Base-by-base conservation (phyloP, 371 early-diverging fungal genomes). In the Lichtheimia ornata region DNA sequence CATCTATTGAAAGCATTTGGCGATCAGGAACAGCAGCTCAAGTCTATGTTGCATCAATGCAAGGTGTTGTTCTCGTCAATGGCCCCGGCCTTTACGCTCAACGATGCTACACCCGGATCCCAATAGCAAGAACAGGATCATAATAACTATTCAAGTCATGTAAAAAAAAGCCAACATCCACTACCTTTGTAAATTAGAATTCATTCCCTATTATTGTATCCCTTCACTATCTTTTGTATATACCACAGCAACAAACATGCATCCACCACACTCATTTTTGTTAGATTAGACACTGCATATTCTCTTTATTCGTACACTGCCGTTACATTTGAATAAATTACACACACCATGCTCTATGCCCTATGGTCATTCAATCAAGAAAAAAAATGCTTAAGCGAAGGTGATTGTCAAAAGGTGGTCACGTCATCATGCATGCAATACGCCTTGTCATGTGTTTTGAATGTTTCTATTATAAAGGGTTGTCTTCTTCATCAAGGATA, bases 11-110 rank as follows among this genome's bases (percentile, higher is more conserved):
- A 52, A 50, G 42, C 12, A 12, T 67, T 5, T 67, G 67, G 67
- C 62, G 63, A 15, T 28, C 20, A 15, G 59, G 56, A 40, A 17
- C 59, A 7, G 63, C 63, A 27, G 59, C 63, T 15, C 57, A 58
- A 30, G 25, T 67, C 0, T 67, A 67, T 41, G 59, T 67, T 25
- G 58, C 58, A 14, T 67, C 67, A 5, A 59, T 67, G 35, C 62
- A 62, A 24, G 67, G 55, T 18, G 18, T 57, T 12, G 67, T 62
- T 4, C 63, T 59, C 20, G 63, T 67, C 5, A 67, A 67, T 28
- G 67, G 63, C 13, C 67, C 67, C 15, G 62, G 56, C 6, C 63
- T 67, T 14, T 67, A 59, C 20, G 60, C 54, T 15, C 62, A 67
- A 13, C 58, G 50, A 30, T 56, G 51, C 15, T 52, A 49, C 5